These are phyloP conservation scores for Skeletonema menzelii DNA, from an alignment of 108 stramenopile species.

Conservation along the genomic window DNA sequence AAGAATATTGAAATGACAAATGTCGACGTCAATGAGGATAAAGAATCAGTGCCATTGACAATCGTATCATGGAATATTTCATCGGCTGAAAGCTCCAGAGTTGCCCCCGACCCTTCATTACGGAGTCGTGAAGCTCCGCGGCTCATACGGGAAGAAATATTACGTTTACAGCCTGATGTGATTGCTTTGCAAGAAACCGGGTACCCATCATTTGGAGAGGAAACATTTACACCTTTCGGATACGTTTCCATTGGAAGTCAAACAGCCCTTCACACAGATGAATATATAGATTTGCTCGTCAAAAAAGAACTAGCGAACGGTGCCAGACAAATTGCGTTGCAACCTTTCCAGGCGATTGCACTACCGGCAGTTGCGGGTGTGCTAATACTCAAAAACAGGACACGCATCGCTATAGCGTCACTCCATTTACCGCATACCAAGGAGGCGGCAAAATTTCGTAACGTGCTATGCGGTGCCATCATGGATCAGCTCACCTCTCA, in stretches of 20 bases:
- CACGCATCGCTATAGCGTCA: constrained; percentile 15
- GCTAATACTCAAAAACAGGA: constrained; percentile 1
- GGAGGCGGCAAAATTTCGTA: constrained; percentile 19
- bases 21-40: not conserved
- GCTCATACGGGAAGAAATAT: constrained; percentile 12
- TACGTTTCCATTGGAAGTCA: constrained; percentile 24
- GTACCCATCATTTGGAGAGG: not conserved
- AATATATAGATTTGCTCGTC: constrained; percentile 23
- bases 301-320: not conserved
- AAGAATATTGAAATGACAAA: not conserved
- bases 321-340: not conserved
- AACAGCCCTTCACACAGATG: constrained; percentile 9
- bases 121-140: constrained; percentile 9
- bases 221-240: not conserved
- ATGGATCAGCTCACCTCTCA: constrained; percentile 1
- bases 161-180: constrained; percentile 2
- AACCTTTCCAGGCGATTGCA: not conserved
- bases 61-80: constrained; percentile 34
- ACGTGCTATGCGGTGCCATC: constrained; percentile 1
- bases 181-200: constrained; percentile 29
- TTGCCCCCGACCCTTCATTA: constrained; percentile 1
- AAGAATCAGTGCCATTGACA: not conserved
- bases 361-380: constrained; percentile 16
- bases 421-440: constrained; percentile 27
- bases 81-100: constrained; percentile 13